Conservation (phyloP, 2,329 filamentous ascomycete species). For the Aspergillus transmontanensis region DNA sequence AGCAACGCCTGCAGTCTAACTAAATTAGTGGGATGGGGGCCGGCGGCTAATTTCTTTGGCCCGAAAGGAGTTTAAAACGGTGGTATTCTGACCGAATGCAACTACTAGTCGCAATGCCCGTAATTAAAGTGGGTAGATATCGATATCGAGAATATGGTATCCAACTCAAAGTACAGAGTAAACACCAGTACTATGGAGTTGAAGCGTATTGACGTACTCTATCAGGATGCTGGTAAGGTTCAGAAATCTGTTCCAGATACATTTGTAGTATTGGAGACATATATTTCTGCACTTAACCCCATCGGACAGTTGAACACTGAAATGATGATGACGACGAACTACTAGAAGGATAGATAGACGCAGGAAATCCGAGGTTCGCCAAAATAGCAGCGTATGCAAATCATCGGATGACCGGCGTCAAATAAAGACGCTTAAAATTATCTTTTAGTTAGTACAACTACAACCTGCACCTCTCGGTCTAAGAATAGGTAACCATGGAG, state of each 20-base stretch:
- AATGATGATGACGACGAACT: not conserved
- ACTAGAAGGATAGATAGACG: not conserved
- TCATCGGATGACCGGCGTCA: constrained; percentile 4
- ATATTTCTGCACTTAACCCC: not conserved
- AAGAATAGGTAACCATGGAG: not conserved
- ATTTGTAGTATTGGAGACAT: not conserved
- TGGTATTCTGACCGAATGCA: not conserved
- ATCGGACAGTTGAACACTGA: not conserved
- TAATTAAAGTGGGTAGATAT: not conserved
- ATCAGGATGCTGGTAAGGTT: not conserved
- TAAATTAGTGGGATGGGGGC: not conserved
- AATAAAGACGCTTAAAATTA: not conserved
- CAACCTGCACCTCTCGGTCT: not conserved
- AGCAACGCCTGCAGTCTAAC: not conserved
- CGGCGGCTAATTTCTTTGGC: not conserved
- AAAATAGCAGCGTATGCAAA: constrained; percentile 2
- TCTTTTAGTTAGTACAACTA: not conserved
- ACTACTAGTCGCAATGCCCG: not conserved
- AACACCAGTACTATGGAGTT: not conserved
- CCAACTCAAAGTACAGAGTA: not conserved
- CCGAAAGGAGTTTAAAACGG: not conserved
- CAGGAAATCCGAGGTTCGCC: not conserved
- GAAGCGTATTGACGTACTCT: not conserved
- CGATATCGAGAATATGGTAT: not conserved
- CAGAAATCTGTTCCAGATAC: not conserved